phyloP scores from a whole-genome alignment of 2,329 filamentous ascomycete genomes.

The Fonsecaea multimorphosa region DNA sequence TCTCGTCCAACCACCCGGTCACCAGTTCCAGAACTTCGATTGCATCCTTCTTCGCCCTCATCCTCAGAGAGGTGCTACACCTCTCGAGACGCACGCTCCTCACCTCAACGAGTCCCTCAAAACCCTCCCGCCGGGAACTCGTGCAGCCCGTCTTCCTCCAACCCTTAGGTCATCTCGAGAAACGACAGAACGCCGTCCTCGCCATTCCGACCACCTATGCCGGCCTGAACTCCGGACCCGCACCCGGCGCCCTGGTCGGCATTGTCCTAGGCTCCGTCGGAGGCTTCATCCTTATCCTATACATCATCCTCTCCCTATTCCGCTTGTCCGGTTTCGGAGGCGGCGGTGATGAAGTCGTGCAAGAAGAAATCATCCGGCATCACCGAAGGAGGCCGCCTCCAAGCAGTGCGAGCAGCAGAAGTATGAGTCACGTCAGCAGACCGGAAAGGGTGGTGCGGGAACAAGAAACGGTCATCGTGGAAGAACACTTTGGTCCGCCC shows the following conservation, averaged over 20 bases:
- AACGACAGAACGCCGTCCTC: conserved; percentile 42
- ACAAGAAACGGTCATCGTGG: conserved; percentile 35
- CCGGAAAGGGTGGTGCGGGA: neutral
- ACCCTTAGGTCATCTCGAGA: conserved; percentile 23
- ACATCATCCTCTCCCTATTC: conserved; percentile 48
- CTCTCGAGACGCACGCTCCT: conserved; percentile 27
- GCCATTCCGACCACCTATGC: conserved; percentile 69
- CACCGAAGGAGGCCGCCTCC: conserved; percentile 25
- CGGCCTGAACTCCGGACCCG: conserved; percentile 58
- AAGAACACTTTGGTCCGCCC: conserved; percentile 25
- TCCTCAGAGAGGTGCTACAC: conserved; percentile 28
- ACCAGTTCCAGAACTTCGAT: conserved; percentile 26
- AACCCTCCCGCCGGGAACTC: conserved; percentile 5
- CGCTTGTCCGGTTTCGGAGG: conserved; percentile 17
- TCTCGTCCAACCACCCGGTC: conserved; percentile 16
- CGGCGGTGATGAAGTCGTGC: conserved; percentile 23
- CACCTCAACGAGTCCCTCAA: neutral
- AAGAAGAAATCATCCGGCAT: conserved; percentile 34
- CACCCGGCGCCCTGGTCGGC: conserved; percentile 54
- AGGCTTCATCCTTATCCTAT: conserved; percentile 61
- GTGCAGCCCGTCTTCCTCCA: conserved; percentile 25
- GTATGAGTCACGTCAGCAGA: conserved; percentile 5
- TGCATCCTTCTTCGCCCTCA: conserved; percentile 37
- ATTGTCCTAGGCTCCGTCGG: conserved; percentile 56
- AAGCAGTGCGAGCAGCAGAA: conserved; percentile 2